A percentile compares a stretch with the other conserved stretches of the same genome.
Evolutionary conservation across 495 filamentous ascomycete species (phyloP).

Genomic region (Pyrenula aspistea): DNA sequence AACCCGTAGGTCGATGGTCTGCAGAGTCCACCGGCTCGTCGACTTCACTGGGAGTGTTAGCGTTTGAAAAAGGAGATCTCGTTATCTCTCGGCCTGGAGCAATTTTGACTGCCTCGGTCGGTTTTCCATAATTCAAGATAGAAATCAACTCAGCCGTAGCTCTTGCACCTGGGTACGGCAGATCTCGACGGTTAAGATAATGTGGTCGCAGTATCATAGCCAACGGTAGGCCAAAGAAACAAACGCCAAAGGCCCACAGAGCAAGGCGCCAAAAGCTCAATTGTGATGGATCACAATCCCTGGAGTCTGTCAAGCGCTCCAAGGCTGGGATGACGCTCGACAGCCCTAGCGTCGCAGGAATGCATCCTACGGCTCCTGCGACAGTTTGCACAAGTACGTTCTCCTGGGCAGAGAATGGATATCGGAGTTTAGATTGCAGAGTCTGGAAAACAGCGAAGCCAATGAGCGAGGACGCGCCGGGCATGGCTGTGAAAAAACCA

Average conservation of each 20-base stretch:
- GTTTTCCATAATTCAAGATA: no score
- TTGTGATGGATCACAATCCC: conserved; percentile 55
- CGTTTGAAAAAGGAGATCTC: no score
- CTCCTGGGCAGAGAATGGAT: conserved; percentile 85
- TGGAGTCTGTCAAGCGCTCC: conserved; percentile 60
- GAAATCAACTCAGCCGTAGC: conserved; percentile 91
- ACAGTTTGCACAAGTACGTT: conserved; percentile 98
- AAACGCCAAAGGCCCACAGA: conserved; percentile 85
- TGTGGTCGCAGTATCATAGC: conserved; percentile 77
- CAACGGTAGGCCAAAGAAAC: conserved; percentile 92
- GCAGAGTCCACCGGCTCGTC: no score
- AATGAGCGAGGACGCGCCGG: conserved; percentile 87
- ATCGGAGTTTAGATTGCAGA: conserved; percentile 51
- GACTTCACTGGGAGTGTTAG: no score
- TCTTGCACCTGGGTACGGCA: conserved; percentile 89
- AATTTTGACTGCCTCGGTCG: no score
- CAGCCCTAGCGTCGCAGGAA: conserved; percentile 92
- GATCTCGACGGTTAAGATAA: conserved; percentile 80
- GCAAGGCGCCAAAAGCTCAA: conserved; percentile 65
- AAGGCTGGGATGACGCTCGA: conserved; percentile 88
- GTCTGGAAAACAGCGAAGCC: conserved; percentile 94
- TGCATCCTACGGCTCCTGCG: conserved; percentile 86
- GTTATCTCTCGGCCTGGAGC: no score
- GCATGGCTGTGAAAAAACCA: conserved; percentile 77
- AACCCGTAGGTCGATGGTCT: no score